Base-by-base conservation (phyloP, 208 protist genomes). In the Trypanosoma conorhini region DNA sequence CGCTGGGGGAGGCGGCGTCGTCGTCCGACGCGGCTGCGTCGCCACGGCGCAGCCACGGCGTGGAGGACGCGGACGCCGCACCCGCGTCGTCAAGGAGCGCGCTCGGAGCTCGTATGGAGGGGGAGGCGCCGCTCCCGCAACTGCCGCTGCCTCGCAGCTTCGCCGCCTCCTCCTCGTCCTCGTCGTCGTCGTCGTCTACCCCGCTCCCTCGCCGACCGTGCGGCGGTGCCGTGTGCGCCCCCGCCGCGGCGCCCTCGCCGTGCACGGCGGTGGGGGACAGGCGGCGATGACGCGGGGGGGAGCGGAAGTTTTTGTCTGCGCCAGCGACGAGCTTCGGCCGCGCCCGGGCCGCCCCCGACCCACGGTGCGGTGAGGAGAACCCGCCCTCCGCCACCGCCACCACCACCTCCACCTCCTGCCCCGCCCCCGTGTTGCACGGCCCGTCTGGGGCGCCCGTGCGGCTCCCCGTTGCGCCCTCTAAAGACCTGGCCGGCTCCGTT, bases 91-190 rank as follows among this genome's bases (percentile, higher is more conserved):
- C 24, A 44, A 28, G 30, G 8, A 24, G n/a, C n/a, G 0, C 10
- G 50, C 28, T 51, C 28, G 64, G 52, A 38, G 64, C n/a, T 24
- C 52, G 64, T 44, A 60, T 60, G 24, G 64, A 69, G 21, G 64
- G 52, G 24, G 52, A 61, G n/a, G 9, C 30, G 60, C 17, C 22
- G 35, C 17, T 61, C 28, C 28, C 17, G 13, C 13, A 5, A 57
- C 15, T 58, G 9, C 19, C 38, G 42, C 9, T 46, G 13, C 17
- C 42, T 19, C 8, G 8, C 42, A 13, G 1, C 42, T 19, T 46
- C 42, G 13, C 17, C 17, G 13, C 42, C 26, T 46, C 35, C 9
- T 62, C 21, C 5, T 63, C 12, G 24, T 63, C n/a, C n/a, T 5
- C 19, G 4, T 54, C 50, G 19, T 24, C 22, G 9, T 54, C 22